Percentiles rank a stretch among this genome's conserved stretches.
phyloP scores from a whole-genome alignment of 208 protist genomes.

The Pavlovales sp. region DNA sequence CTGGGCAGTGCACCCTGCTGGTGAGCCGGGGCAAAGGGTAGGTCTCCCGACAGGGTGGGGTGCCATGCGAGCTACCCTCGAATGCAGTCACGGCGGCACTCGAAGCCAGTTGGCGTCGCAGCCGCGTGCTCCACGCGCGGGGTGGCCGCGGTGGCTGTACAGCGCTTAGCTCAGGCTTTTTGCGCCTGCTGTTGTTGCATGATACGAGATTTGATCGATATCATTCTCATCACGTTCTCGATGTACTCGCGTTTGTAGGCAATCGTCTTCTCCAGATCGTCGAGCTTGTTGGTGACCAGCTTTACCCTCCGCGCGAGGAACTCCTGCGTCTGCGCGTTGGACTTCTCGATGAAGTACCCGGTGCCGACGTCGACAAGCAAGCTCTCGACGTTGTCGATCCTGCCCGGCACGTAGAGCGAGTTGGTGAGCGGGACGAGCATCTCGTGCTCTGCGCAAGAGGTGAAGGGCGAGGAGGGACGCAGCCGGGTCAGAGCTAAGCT shows the following conservation, averaged over 20 bases:
- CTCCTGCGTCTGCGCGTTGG: not conserved
- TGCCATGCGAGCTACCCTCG: no score
- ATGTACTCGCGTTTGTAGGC: not conserved
- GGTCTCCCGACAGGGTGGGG: no score
- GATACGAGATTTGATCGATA: not conserved
- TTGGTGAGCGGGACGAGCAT: not conserved
- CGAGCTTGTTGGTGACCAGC: not conserved
- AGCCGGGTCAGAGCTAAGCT: no score
- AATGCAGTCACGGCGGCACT: no score
- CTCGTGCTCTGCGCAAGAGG: not conserved
- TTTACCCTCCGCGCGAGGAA: not conserved
- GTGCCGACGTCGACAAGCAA: not conserved
- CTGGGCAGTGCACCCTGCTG: no score
- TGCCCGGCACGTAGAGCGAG: not conserved
- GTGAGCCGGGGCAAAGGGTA: no score
- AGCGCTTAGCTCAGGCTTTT: no score
- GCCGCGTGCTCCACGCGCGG: no score
- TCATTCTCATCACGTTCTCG: not conserved
- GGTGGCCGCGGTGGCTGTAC: no score
- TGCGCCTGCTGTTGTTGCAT: not conserved
- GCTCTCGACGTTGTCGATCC: slow-evolving; percentile 2
- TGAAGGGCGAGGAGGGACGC: no score
- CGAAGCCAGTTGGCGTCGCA: no score
- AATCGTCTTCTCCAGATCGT: not conserved
- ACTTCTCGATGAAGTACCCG: not conserved